A percentile compares a stretch with the other conserved stretches of the same genome.
phyloP scores from a whole-genome alignment of 305 asterid species.

The Fraxinus velutina region DNA sequence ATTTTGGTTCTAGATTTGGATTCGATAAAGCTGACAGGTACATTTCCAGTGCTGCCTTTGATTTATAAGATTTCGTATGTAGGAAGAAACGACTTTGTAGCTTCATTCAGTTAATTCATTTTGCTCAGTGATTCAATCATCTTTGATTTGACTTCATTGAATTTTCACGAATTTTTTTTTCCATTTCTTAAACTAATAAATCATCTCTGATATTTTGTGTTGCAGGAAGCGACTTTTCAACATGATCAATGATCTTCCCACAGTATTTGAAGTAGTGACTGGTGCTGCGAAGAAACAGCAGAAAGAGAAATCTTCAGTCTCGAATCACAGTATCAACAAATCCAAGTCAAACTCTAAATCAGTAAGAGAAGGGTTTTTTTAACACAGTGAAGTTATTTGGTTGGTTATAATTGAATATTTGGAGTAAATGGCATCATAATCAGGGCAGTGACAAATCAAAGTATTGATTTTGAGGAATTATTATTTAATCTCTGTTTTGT shows the following conservation, averaged over 20 bases:
- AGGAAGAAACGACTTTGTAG: conserved; percentile 2
- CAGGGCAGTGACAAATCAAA: background rate
- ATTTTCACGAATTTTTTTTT: background rate
- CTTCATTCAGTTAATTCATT: background rate
- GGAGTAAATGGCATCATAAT: background rate
- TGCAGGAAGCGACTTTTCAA: conserved; percentile 68
- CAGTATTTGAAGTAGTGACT: conserved; percentile 62
- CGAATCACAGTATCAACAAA: conserved; percentile 51
- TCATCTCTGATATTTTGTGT: background rate
- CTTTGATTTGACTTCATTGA: background rate
- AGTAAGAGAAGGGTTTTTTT: conserved; percentile 36
- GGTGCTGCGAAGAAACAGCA: conserved; percentile 54
- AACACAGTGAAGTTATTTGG: background rate
- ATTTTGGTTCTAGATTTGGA: conserved; percentile 49
- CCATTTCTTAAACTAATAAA: conserved; percentile 1
- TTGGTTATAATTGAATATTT: background rate
- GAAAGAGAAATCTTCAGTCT: conserved; percentile 51
- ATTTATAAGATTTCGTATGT: background rate
- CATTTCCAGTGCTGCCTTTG: background rate
- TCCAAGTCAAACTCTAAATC: conserved; percentile 43
- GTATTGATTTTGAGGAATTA: background rate
- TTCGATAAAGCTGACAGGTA: conserved; percentile 50
- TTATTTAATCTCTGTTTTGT: background rate
- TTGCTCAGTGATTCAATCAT: background rate
- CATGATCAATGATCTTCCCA: conserved; percentile 69